A percentile compares a stretch with the other conserved stretches of the same genome.
phyloP scores from a whole-genome alignment of 805 yeast genomes.

The Kodamaea kakaduensis region DNA sequence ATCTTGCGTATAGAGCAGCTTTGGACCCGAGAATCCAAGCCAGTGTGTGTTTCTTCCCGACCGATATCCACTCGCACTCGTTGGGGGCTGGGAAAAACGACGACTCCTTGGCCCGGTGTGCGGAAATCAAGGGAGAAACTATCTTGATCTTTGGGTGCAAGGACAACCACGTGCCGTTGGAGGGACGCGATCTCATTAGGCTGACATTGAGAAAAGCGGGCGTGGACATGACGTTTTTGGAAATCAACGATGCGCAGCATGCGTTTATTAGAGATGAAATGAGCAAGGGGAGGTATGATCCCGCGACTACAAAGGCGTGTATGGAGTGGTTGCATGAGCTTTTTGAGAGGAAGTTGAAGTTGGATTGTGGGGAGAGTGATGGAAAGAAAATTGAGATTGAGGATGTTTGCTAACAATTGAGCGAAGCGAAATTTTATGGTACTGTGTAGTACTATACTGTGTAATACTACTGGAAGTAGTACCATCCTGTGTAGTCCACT shows the following conservation, averaged over 20 bases:
- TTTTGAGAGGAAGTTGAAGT: constrained; percentile 62
- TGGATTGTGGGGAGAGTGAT: constrained; percentile 63
- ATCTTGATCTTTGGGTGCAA: constrained; percentile 72
- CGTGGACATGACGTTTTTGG: constrained; percentile 67
- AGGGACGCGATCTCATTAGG: constrained; percentile 71
- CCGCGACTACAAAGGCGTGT: constrained; percentile 68
- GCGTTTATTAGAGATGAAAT: constrained; percentile 78
- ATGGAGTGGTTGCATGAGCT: constrained; percentile 65
- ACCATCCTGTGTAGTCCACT: too few relatives aligned
- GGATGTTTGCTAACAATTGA: constrained; percentile 50
- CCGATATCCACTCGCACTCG: constrained; percentile 69
- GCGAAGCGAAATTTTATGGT: neutral
- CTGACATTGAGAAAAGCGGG: constrained; percentile 51
- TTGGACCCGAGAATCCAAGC: constrained; percentile 63
- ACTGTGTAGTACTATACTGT: too few relatives aligned
- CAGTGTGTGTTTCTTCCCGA: constrained; percentile 72
- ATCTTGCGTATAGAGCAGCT: constrained; percentile 67
- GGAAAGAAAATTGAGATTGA: constrained; percentile 50
- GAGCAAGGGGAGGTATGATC: constrained; percentile 77
- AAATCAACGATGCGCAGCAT: constrained; percentile 75
- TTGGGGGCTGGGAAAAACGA: constrained; percentile 63
- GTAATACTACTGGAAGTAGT: too few relatives aligned
- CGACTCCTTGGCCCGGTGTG: constrained; percentile 57
- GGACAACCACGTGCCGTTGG: constrained; percentile 77
- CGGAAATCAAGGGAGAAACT: constrained; percentile 56